Evolutionary conservation across 495 filamentous ascomycete species (phyloP).

Genomic region (Penicillium subrubescens): DNA sequence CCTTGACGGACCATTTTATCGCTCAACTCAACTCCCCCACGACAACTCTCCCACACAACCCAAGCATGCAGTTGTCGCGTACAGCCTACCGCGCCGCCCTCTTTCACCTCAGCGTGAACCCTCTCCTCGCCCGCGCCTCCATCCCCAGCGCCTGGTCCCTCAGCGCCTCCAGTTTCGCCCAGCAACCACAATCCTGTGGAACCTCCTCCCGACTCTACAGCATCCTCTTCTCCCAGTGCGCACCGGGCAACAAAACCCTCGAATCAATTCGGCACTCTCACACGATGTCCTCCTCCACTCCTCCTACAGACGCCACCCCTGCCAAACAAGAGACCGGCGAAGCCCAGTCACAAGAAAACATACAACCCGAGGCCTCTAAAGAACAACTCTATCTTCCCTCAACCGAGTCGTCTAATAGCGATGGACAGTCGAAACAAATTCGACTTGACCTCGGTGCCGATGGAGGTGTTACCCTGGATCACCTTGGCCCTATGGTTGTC

Average conservation of each 20-base stretch:
- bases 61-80: slow-evolving; percentile 30
- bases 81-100: slow-evolving; percentile 34
- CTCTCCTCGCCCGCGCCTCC: slow-evolving; percentile 27
- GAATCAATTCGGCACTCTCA: slow-evolving; percentile 17
- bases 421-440: slow-evolving; percentile 13
- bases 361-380: slow-evolving; percentile 8
- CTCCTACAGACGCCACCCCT: background rate
- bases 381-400: slow-evolving; percentile 35
- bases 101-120: slow-evolving; percentile 31
- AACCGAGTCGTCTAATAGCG: slow-evolving; percentile 22
- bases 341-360: slow-evolving; percentile 16
- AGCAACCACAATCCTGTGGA: slow-evolving; percentile 10
- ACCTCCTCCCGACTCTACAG: slow-evolving; percentile 19
- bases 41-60: slow-evolving; percentile 5
- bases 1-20: slow-evolving; percentile 13
- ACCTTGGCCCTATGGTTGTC: slow-evolving; percentile 69
- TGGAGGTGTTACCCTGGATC: slow-evolving; percentile 53
- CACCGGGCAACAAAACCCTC: slow-evolving; percentile 2
- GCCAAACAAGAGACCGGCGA: slow-evolving; percentile 14
- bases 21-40: slow-evolving; percentile 7
- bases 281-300: slow-evolving; percentile 24
- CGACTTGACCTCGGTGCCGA: slow-evolving; percentile 51
- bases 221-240: slow-evolving; percentile 32
- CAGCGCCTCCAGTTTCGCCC: background rate
- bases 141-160: slow-evolving; percentile 10